Evolutionary conservation across 495 filamentous ascomycete species (phyloP), one percentile per base, ranked within the genome.

Genomic region (Penicillium robsamsonii): DNA sequence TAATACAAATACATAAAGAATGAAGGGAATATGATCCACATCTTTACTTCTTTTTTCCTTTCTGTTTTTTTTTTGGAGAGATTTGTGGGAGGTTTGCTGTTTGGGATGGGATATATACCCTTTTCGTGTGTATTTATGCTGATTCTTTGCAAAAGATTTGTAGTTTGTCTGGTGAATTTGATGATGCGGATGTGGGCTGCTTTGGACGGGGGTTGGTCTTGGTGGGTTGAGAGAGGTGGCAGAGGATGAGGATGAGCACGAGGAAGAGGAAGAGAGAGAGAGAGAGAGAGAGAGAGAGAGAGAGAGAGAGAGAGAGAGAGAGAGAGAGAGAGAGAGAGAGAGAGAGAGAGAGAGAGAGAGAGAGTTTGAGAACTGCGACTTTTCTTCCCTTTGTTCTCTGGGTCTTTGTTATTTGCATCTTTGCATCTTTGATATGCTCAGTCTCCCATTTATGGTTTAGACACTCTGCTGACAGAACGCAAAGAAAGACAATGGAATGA

Each of bases 1-100:
- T 49, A 59, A 38, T 46, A 42, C 4, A 40, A 42, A 24, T 44
- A 38, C 10, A 25, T 30, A 15, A 44, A 5, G 9, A 40, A 54
- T 35, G 31, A 30, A 15, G 43, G 11, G 18, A 27, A 18, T 11
- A n/a, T 30, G 10, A 7, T 22, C n/a, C 30, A 20, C 30, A 46
- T 50, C 15, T 9, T 38, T 47, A 13, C 4, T 31, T 30, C 17
- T 17, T 27, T 5, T 31, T 24, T n/a, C 13, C 24, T 12, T 50
- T 31, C 9, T 27, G 9, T 27, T 38, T 33, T 37, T 35, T 37
- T 27, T 17, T 27, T 1, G 25, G 25, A 27, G 13, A 7, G 5
- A 13, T 48, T 18, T 13, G 31, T 13, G 10, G 46, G n/a, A 22
- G 22, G 22, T 46, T 35, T 20, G 31, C 13, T 37, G 17, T 24